Percentiles rank a stretch among this genome's conserved stretches.
Evolutionary conservation across 164 flowering plant species (phyloP).

Genomic region (Liriodendron chinense): DNA sequence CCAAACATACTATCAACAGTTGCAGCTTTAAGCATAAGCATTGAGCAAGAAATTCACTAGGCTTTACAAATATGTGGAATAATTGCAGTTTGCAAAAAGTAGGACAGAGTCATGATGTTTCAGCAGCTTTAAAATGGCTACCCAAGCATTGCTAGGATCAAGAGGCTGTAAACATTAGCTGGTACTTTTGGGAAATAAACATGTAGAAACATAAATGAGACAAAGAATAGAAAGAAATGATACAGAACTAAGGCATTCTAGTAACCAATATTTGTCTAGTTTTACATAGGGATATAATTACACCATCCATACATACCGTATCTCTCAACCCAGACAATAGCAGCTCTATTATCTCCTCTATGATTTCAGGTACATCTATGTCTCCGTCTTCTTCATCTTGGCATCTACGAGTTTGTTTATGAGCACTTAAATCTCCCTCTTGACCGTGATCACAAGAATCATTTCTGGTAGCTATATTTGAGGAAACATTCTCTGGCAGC

Average conservation of each 20-base stretch:
- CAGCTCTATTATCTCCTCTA: constrained; percentile 88
- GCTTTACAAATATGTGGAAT: too few species aligned
- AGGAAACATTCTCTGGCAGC: constrained; percentile 50
- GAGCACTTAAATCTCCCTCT: constrained; percentile 18
- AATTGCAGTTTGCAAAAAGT: too few species aligned
- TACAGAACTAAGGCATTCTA: too few species aligned
- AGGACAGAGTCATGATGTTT: too few species aligned
- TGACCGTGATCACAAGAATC: constrained; percentile 19
- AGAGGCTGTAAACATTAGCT: too few species aligned
- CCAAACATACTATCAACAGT: too few species aligned
- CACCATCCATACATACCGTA: constrained; percentile 56
- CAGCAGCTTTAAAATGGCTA: too few species aligned
- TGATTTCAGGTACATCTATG: constrained; percentile 85
- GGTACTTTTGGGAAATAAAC: too few species aligned
- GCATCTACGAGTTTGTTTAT: constrained; percentile 21
- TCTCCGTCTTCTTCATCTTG: constrained; percentile 61
- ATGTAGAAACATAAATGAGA: neutral
- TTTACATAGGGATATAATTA: neutral
- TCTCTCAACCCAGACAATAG: constrained; percentile 81
- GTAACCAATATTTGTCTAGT: neutral
- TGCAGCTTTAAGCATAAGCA: too few species aligned
- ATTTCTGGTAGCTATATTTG: constrained; percentile 12
- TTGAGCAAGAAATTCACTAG: too few species aligned
- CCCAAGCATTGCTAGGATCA: too few species aligned
- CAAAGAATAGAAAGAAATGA: neutral